These are phyloP conservation scores for Penicillium waksmanii DNA, from an alignment of 495 filamentous ascomycete species.

Conservation along the genomic window DNA sequence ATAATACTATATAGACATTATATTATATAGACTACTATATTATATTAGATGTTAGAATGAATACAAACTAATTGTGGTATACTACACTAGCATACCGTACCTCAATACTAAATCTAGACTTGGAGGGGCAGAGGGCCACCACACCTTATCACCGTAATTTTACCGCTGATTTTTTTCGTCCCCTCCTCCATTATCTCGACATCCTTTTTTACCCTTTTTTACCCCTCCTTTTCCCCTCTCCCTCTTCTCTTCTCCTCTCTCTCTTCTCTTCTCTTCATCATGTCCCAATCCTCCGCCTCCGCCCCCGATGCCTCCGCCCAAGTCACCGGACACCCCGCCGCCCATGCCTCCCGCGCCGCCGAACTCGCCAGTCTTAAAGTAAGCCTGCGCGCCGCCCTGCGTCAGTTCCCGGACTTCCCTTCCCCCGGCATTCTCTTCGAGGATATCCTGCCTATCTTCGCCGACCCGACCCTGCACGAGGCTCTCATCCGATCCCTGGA, in stretches of 20 bases:
- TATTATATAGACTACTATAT: no score
- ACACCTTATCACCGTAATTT: slow-evolving; percentile 35
- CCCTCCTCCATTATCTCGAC: slow-evolving; percentile 23
- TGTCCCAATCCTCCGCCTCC: slow-evolving; percentile 58
- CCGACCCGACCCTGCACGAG: slow-evolving; percentile 72
- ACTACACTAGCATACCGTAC: no score
- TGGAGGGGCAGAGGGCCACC: no score
- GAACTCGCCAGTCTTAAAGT: slow-evolving; percentile 94
- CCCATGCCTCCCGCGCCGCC: slow-evolving; percentile 72
- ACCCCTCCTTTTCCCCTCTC: slow-evolving; percentile 22
- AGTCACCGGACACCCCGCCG: slow-evolving; percentile 51
- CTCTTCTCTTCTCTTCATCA: slow-evolving; percentile 50
- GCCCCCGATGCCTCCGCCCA: slow-evolving; percentile 52
- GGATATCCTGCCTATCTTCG: slow-evolving; percentile 97
- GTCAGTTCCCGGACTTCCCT: slow-evolving; percentile 92
- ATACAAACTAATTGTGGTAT: background rate
- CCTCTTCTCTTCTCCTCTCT: slow-evolving; percentile 36
- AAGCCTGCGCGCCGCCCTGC: slow-evolving; percentile 64
- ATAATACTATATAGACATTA: no score
- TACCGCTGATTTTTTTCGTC: slow-evolving; percentile 15
- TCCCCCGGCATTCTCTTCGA: slow-evolving; percentile 94
- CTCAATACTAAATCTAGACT: no score
- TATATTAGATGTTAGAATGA: no score
- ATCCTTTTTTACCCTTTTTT: slow-evolving; percentile 38
- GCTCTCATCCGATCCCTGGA: slow-evolving; percentile 84